Evolutionary conservation across 352 stramenopile species (phyloP).

Genomic region (Pythium coloratum): DNA sequence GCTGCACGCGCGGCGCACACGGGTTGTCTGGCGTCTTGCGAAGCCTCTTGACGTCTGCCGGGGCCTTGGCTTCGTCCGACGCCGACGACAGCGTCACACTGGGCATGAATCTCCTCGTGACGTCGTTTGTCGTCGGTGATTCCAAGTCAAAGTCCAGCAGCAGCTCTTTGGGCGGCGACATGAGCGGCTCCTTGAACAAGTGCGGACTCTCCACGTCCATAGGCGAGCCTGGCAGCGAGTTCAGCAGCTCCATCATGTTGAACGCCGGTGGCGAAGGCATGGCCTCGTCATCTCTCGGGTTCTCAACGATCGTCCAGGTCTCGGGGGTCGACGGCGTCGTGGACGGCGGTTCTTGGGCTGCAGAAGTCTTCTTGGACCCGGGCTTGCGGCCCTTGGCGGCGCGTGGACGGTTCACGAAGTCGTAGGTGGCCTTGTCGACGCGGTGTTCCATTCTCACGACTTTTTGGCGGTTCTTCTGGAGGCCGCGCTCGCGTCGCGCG

Average conservation of each 20-base stretch:
- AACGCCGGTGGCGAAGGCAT: slow-evolving; percentile 5
- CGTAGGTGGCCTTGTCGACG: slow-evolving; percentile 18
- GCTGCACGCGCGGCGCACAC: background rate
- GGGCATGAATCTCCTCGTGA: background rate
- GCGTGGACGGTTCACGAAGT: slow-evolving; percentile 13
- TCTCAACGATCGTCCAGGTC: background rate
- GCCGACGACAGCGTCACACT: background rate
- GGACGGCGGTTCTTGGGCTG: background rate
- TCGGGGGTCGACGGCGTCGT: background rate
- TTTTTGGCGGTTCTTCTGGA: slow-evolving; percentile 18
- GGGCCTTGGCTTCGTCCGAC: background rate
- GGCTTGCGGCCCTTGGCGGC: slow-evolving; percentile 18
- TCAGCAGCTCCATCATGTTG: slow-evolving; percentile 2
- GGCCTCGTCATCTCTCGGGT: background rate
- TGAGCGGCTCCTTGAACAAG: slow-evolving; percentile 4
- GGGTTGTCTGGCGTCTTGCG: background rate
- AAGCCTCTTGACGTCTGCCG: background rate
- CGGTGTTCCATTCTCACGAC: slow-evolving; percentile 20
- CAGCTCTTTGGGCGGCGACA: background rate
- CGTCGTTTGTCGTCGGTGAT: background rate
- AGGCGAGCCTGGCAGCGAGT: background rate
- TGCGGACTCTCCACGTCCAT: slow-evolving; percentile 6
- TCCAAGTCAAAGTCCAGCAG: slow-evolving; percentile 5
- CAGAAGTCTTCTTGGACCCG: slow-evolving; percentile 14
- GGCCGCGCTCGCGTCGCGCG: slow-evolving; percentile 16